phyloP scores from a whole-genome alignment of 805 yeast genomes.

The Spencermartinsiella europaea region DNA sequence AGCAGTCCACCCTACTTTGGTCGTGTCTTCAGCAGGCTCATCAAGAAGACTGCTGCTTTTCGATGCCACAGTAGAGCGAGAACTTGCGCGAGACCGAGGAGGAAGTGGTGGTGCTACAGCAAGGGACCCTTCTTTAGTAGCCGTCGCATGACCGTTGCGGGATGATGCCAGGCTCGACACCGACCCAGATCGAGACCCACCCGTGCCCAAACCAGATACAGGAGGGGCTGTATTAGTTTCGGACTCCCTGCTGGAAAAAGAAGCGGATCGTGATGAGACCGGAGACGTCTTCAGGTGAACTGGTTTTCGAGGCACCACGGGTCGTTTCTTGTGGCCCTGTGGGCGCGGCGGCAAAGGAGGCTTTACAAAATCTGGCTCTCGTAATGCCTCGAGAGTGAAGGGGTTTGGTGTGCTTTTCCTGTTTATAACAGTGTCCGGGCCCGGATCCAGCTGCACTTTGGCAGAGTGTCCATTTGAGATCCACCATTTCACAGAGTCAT shows the following conservation, averaged over 20 bases:
- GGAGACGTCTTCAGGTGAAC: neutral
- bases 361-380: slow-evolving; percentile 49
- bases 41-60: neutral
- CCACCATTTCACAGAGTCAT: slow-evolving; percentile 90
- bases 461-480: slow-evolving; percentile 70
- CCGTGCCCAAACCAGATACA: no score
- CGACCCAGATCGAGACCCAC: neutral
- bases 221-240: neutral
- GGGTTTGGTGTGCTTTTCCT: slow-evolving; percentile 72
- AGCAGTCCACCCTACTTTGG: no score
- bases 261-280: neutral
- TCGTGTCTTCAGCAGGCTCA: neutral
- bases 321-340: neutral
- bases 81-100: slow-evolving; percentile 4
- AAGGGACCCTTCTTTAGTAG: no score
- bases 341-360: slow-evolving; percentile 18
- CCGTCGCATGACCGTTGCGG: no score
- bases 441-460: slow-evolving; percentile 49
- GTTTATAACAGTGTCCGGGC: slow-evolving; percentile 48
- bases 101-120: slow-evolving; percentile 10
- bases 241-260: neutral
- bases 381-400: slow-evolving; percentile 41
- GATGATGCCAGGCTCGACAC: neutral
- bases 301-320: slow-evolving; percentile 1
- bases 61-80: neutral